Percentiles rank a stretch among this genome's conserved stretches.
These are phyloP conservation scores for Hypocrella siamensis DNA, from an alignment of 2,329 filamentous ascomycete genomes.

Conservation along the genomic window DNA sequence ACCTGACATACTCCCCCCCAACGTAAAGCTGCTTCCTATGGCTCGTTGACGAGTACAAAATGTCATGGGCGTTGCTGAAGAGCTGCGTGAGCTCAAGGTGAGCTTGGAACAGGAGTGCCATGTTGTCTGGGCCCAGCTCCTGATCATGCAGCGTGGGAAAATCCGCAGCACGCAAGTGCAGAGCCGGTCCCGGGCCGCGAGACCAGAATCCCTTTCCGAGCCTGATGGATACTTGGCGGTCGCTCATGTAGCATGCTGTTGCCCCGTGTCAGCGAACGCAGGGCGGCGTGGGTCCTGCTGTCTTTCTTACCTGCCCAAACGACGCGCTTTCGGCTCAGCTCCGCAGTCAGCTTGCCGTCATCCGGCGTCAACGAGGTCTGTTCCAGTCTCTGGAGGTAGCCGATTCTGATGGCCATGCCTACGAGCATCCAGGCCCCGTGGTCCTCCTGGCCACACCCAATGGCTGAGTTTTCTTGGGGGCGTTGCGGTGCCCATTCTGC, in stretches of 20 bases:
- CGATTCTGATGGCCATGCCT: slow-evolving; percentile 51
- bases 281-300: not conserved
- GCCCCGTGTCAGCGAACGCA: not conserved
- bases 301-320: slow-evolving; percentile 42
- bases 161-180: slow-evolving; percentile 47
- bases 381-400: slow-evolving; percentile 55
- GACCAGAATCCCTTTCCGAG: slow-evolving; percentile 63
- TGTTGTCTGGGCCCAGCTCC: slow-evolving; percentile 45
- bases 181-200: slow-evolving; percentile 51
- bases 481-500: slow-evolving; percentile 61
- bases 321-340: slow-evolving; percentile 46
- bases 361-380: slow-evolving; percentile 50
- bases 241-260: slow-evolving; percentile 46
- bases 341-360: slow-evolving; percentile 39
- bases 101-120: slow-evolving; percentile 53
- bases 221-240: slow-evolving; percentile 53
- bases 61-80: slow-evolving; percentile 59
- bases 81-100: slow-evolving; percentile 56
- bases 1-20: slow-evolving; percentile 58
- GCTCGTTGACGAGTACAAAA: slow-evolving; percentile 55
- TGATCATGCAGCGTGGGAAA: slow-evolving; percentile 50
- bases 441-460: slow-evolving; percentile 59
- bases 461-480: slow-evolving; percentile 41
- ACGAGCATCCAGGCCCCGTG: slow-evolving; percentile 67
- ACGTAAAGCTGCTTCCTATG: slow-evolving; percentile 55